These are phyloP conservation scores for Penicillium sp. DNA, from an alignment of 2,329 filamentous ascomycete genomes.

Conservation along the genomic window DNA sequence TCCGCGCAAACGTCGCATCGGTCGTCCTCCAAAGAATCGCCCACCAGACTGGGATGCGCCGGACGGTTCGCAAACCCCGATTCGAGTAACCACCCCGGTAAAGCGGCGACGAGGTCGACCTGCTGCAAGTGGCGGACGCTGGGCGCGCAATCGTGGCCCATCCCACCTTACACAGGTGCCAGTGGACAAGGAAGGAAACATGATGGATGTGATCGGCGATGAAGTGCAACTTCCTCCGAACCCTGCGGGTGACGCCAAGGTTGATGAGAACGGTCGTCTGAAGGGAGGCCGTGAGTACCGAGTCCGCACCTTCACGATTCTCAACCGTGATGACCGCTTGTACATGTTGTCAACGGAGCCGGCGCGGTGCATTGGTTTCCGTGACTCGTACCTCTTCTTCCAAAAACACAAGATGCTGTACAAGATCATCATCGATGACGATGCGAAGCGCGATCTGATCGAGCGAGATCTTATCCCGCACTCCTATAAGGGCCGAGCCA, in stretches of 20 bases:
- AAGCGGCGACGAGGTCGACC: conserved; percentile 59
- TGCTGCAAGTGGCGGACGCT: conserved; percentile 59
- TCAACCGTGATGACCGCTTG: conserved; percentile 75
- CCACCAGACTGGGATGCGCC: conserved; percentile 72
- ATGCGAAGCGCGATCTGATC: conserved; percentile 96
- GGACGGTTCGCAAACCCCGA: conserved; percentile 47
- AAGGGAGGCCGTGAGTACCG: conserved; percentile 85
- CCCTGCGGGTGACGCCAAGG: conserved; percentile 84
- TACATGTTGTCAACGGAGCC: conserved; percentile 99
- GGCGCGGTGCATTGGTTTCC: conserved; percentile 91
- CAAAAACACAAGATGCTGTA: conserved; percentile 94
- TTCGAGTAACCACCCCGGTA: conserved; percentile 51
- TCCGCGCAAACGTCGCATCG: conserved; percentile 70
- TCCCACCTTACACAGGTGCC: conserved; percentile 78
- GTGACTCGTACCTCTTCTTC: conserved; percentile 98
- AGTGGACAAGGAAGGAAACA: conserved; percentile 90
- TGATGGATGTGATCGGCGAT: conserved; percentile 85
- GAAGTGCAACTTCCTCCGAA: conserved; percentile 89
- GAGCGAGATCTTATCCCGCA: conserved; percentile 93
- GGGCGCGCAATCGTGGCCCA: conserved; percentile 70
- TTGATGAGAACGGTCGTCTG: conserved; percentile 83
- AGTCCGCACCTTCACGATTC: conserved; percentile 90
- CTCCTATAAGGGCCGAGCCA: conserved; percentile 96
- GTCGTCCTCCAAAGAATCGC: conserved; percentile 79
- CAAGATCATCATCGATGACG: conserved; percentile 97